Base-by-base conservation (phyloP, 1,284 basidiomycete genomes). In the Malassezia dermatis region DNA sequence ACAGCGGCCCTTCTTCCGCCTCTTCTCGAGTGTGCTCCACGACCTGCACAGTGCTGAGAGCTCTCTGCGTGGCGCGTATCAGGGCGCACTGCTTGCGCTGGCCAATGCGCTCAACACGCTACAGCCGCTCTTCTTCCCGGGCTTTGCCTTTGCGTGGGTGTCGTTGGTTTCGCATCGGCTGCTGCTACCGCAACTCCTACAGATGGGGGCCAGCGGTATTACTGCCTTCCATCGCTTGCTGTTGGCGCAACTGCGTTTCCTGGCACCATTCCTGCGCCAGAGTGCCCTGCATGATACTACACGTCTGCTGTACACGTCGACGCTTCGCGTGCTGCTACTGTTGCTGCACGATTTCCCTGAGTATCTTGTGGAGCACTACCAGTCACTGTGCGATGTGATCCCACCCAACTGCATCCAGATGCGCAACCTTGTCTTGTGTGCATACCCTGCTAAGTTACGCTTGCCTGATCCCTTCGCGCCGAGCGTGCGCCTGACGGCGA, bases 271-370 rank as follows among this genome's bases (percentile, higher is more conserved):
- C 81, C 80, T 98, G 66, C 86, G 84, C 67, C 83, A 84, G 47
- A 81, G 83, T 15, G 84, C 89, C 67, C 79, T 95, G 59, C 82
- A 86, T 60, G 80, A 83, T 23, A 84, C 89, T 10, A 85, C 87
- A n/a, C 82, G 87, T 50, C 86, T 88, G 64, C 81, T 98, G 51
- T 96, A 94, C 78, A 84, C 86, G 48, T 94, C 90, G n/a, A 84
- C 89, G 19, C 80, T 95, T 44, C 84, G 91, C 35, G 81, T 98
- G 42, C 81, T 96, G 49, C 82, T 98, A 47, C 89, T 98, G 56
- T 83, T 98, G 55, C 82, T 98, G 53, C 93, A 98, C 77, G 94
- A 98, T 78, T 96, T 95, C 81, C 93, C 94, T 46, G 91, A 96
- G 64, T 98, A 96, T 80, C 81, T 99, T 59, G 87, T 86, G 75